These are phyloP conservation scores for Candida andamanensis DNA, from an alignment of 805 yeast species.

Conservation along the genomic window DNA sequence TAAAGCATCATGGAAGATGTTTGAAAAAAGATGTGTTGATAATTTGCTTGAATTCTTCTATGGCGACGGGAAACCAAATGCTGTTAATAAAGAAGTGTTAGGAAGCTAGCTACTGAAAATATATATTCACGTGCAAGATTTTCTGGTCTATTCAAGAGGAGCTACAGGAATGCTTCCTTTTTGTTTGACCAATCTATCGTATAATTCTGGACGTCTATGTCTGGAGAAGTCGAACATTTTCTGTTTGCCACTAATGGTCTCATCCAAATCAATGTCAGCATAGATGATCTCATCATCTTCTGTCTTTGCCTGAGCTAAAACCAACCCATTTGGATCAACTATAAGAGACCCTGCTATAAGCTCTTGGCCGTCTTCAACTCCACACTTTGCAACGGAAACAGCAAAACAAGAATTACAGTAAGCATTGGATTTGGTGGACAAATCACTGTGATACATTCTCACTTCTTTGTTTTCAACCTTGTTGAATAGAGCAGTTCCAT, in stretches of 20 bases:
- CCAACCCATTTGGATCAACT: constrained; percentile 32
- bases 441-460: constrained; percentile 28
- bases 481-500: constrained; percentile 20
- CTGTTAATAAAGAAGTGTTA: constrained; percentile 11
- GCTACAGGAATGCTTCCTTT: constrained; percentile 16
- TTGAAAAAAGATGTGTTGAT: constrained; percentile 32
- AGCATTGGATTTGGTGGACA: constrained; percentile 28
- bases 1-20: constrained; percentile 30
- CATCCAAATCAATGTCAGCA: constrained; percentile 32
- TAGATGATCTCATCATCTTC: constrained; percentile 8
- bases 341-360: constrained; percentile 31
- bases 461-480: constrained; percentile 21
- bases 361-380: constrained; percentile 32
- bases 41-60: constrained; percentile 33
- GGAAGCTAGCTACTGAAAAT: not conserved
- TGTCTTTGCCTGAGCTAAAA: constrained; percentile 28
- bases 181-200: constrained; percentile 6
- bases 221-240: constrained; percentile 33
- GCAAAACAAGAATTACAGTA: constrained; percentile 30
- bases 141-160: not conserved
- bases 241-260: constrained; percentile 27
- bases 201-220: constrained; percentile 27
- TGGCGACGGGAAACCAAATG: constrained; percentile 23
- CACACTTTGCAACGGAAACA: constrained; percentile 31
- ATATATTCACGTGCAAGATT: not conserved